Conservation (phyloP, 257 asterid genomes). For the Solanum habrochaites region DNA sequence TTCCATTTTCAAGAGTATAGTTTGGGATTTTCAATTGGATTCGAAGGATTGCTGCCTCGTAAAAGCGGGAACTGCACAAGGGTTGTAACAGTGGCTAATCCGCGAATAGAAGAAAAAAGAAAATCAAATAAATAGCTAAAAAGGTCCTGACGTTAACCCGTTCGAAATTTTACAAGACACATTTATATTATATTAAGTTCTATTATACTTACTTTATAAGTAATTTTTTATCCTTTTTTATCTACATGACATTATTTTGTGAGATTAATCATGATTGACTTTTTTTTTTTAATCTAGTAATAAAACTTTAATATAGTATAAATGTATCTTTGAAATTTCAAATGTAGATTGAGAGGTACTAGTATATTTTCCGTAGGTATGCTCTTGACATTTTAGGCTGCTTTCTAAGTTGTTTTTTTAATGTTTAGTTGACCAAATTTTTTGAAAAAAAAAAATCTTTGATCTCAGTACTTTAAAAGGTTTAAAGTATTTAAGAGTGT, state of each 20-base stretch:
- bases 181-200: no score
- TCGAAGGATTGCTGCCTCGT: neutral
- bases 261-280: rapidly evolving
- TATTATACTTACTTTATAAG: no score
- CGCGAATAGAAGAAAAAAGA: neutral
- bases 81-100: neutral
- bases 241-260: no score
- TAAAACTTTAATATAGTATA: no score
- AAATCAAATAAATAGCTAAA: neutral
- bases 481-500: neutral
- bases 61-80: neutral
- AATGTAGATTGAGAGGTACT: no score
- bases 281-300: no score
- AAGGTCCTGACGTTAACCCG: neutral
- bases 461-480: neutral
- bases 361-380: neutral
- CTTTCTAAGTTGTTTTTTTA: no score
- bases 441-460: no score
- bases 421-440: neutral
- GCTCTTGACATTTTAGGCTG: neutral
- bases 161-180: no score
- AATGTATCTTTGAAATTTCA: no score
- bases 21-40: neutral
- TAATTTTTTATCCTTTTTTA: no score
- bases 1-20: slow-evolving; percentile 10